phyloP scores from a whole-genome alignment of 306 rosid genomes.

The Alnus glutinosa region DNA sequence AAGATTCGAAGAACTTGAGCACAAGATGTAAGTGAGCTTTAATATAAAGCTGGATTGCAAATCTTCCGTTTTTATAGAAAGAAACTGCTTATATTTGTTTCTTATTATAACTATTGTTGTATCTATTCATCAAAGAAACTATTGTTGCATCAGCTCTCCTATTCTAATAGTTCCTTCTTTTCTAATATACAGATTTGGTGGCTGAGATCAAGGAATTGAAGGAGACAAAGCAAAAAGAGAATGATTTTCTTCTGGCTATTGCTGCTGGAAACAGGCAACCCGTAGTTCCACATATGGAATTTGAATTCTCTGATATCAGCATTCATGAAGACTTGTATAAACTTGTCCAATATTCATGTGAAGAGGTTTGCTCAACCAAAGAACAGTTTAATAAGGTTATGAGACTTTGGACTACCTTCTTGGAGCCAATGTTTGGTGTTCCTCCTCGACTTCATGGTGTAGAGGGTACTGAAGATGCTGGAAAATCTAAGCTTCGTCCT shows the following conservation, averaged over 20 bases:
- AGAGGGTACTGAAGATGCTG: conserved; percentile 59
- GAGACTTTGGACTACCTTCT: conserved; percentile 79
- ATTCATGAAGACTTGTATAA: conserved; percentile 89
- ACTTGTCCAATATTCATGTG: conserved; percentile 79
- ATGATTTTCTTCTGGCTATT: conserved; percentile 71
- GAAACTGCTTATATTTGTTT: conserved; percentile 4
- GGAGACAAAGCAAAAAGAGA: conserved; percentile 83
- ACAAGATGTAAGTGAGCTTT: conserved; percentile 71
- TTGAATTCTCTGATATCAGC: conserved; percentile 64
- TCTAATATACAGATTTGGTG: conserved; percentile 67
- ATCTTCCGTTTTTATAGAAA: conserved; percentile 13
- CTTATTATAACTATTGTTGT: not conserved
- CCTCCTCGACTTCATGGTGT: conserved; percentile 54
- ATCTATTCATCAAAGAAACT: too few species aligned
- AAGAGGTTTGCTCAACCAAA: conserved; percentile 77
- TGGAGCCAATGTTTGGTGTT: conserved; percentile 90
- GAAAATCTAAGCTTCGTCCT: conserved; percentile 40
- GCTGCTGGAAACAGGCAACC: conserved; percentile 85
- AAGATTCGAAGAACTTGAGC: conserved; percentile 95
- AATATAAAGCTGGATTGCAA: conserved; percentile 4
- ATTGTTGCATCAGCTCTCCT: not conserved
- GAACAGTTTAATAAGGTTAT: conserved; percentile 76
- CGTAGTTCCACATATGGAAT: conserved; percentile 74
- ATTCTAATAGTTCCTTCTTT: not conserved
- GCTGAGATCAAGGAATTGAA: conserved; percentile 87